Conservation (phyloP, 805 yeast species). For the Pichia ethanolica region DNA sequence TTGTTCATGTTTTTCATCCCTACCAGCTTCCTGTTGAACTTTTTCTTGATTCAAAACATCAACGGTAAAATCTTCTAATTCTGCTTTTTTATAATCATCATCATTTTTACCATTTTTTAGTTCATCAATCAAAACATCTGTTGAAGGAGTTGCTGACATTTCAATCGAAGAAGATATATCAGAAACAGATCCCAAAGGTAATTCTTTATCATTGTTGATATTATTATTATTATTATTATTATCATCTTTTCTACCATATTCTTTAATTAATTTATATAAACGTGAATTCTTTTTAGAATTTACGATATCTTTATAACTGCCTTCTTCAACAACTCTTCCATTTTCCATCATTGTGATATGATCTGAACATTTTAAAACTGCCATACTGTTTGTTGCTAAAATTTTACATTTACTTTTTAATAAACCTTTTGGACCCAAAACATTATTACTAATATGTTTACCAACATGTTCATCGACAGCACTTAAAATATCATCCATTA, state of each 20-base stretch:
- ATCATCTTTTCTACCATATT: constrained; percentile 46
- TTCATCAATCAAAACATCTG: constrained; percentile 23
- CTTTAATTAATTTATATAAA: constrained; percentile 35
- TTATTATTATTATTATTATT: constrained; percentile 14
- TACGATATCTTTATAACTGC: constrained; percentile 46
- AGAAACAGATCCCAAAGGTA: constrained; percentile 8
- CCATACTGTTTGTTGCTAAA: constrained; percentile 51
- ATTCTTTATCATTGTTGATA: constrained; percentile 14
- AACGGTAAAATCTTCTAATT: constrained; percentile 38
- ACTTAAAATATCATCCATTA: constrained; percentile 86
- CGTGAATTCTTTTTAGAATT: constrained; percentile 31
- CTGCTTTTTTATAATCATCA: constrained; percentile 54
- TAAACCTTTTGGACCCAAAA: constrained; percentile 40
- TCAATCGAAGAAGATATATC: constrained; percentile 14
- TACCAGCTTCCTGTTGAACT: constrained; percentile 33
- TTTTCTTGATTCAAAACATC: constrained; percentile 29
- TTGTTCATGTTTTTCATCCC: constrained; percentile 79
- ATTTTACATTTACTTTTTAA: constrained; percentile 45
- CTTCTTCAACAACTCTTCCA: constrained; percentile 63
- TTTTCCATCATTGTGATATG: constrained; percentile 51
- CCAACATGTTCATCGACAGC: constrained; percentile 99
- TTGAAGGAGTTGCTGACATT: constrained; percentile 11
- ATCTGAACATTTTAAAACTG: constrained; percentile 51
- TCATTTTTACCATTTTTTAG: constrained; percentile 28
- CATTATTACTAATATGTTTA: constrained; percentile 63